A percentile compares a stretch with the other conserved stretches of the same genome.
phyloP scores from a whole-genome alignment of 352 stramenopile genomes.

The Globisporangium nunn region DNA sequence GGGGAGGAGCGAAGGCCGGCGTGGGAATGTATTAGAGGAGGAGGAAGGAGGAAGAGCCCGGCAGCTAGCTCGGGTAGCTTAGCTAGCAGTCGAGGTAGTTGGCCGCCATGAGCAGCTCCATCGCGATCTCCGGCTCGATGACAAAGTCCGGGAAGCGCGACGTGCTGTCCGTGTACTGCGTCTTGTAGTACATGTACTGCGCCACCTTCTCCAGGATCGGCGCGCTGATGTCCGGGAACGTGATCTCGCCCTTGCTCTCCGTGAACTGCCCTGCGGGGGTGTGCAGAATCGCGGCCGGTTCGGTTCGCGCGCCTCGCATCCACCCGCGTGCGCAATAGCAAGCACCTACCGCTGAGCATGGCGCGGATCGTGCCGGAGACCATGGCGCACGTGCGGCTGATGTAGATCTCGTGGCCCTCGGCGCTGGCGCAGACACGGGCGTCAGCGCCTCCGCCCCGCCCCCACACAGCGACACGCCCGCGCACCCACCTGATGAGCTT shows the following conservation, averaged over 20 bases:
- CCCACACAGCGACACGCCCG: background rate
- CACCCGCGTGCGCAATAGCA: conserved; percentile 7
- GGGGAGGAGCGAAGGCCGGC: too few species aligned
- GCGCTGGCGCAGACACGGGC: conserved; percentile 42
- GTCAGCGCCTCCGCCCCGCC: background rate
- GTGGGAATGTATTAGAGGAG: too few species aligned
- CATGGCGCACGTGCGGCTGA: conserved; percentile 91
- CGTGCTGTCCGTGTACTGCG: conserved; percentile 91
- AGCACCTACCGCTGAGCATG: conserved; percentile 90
- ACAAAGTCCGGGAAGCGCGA: conserved; percentile 95
- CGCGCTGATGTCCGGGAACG: conserved; percentile 94
- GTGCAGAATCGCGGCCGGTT: too few species aligned
- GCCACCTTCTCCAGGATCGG: conserved; percentile 96
- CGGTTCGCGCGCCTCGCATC: too few species aligned
- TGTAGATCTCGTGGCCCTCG: conserved; percentile 93
- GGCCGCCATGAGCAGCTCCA: conserved; percentile 96
- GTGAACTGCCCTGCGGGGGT: conserved; percentile 74
- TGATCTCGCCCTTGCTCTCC: conserved; percentile 94
- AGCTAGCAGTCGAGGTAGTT: conserved; percentile 95
- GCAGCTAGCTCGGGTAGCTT: conserved; percentile 22
- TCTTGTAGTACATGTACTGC: conserved; percentile 99
- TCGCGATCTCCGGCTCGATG: conserved; percentile 97
- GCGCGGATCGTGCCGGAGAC: conserved; percentile 95
- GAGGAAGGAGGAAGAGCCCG: background rate
- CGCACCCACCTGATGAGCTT: conserved; percentile 66